A percentile compares a stretch with the other conserved stretches of the same genome.
These are phyloP conservation scores for Ustilago curta DNA, from an alignment of 1,284 basidiomycete genomes.

Conservation along the genomic window DNA sequence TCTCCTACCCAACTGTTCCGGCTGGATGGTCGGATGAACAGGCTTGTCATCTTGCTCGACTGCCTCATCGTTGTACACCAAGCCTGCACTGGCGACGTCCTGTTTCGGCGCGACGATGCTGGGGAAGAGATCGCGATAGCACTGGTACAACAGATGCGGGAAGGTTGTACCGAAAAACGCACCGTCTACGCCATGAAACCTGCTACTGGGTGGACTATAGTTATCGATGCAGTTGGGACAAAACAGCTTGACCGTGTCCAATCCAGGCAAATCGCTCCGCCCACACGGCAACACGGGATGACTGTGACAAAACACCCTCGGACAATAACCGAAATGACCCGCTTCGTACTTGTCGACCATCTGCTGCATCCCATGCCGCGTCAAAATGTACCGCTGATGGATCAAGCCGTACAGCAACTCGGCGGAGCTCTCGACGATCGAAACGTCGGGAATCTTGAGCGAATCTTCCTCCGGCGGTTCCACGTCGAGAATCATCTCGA, in stretches of 20 bases:
- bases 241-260: slow-evolving; percentile 97
- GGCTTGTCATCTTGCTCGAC: neutral
- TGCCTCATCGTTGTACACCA: slow-evolving; percentile 7
- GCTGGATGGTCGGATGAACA: slow-evolving; percentile 41
- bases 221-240: slow-evolving; percentile 99
- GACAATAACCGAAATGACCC: slow-evolving; percentile 92
- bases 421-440: slow-evolving; percentile 96
- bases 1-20: slow-evolving; percentile 54
- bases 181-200: slow-evolving; percentile 97
- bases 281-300: slow-evolving; percentile 94
- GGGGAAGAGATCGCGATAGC: slow-evolving; percentile 76
- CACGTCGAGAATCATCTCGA: slow-evolving; percentile 99
- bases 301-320: slow-evolving; percentile 91
- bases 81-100: neutral
- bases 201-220: slow-evolving; percentile 92
- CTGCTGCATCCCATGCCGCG: slow-evolving; percentile 88
- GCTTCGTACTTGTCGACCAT: slow-evolving; percentile 99
- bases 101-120: slow-evolving; percentile 60
- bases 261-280: slow-evolving; percentile 93
- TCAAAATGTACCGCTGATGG: slow-evolving; percentile 96
- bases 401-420: slow-evolving; percentile 97
- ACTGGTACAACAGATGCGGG: slow-evolving; percentile 96
- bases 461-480: slow-evolving; percentile 92
- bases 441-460: slow-evolving; percentile 83
- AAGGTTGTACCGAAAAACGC: slow-evolving; percentile 99